Conservation (phyloP, 352 stramenopile species). For the Globisporangium takayamanum region DNA sequence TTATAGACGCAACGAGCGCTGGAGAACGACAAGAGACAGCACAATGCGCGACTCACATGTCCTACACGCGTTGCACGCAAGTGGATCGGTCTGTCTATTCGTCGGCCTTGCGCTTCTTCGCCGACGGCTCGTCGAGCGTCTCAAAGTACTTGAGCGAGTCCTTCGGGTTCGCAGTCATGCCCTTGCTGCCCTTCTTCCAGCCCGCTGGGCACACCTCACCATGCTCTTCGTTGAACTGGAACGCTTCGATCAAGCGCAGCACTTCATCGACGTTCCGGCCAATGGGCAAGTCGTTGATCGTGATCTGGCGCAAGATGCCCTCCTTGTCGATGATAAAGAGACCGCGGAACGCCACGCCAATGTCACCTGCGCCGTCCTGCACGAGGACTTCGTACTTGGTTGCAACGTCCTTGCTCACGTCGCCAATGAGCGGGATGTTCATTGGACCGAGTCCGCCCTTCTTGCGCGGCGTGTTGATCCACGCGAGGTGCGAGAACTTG, state of each 20-base stretch:
- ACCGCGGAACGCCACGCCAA: slow-evolving; percentile 76
- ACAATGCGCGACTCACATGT: neutral
- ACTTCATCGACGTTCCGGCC: slow-evolving; percentile 89
- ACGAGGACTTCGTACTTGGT: slow-evolving; percentile 84
- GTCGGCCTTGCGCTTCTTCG: slow-evolving; percentile 10
- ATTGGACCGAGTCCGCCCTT: slow-evolving; percentile 86
- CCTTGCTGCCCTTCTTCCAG: slow-evolving; percentile 85
- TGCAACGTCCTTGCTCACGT: slow-evolving; percentile 84
- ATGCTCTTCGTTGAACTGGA: slow-evolving; percentile 90
- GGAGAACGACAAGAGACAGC: no score
- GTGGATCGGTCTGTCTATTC: slow-evolving; percentile 3
- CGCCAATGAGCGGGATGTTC: slow-evolving; percentile 87
- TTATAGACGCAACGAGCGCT: neutral
- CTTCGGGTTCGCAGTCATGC: slow-evolving; percentile 81
- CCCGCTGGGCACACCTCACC: slow-evolving; percentile 88
- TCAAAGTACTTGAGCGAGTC: slow-evolving; percentile 78
- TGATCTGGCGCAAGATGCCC: slow-evolving; percentile 77
- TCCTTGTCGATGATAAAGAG: slow-evolving; percentile 90
- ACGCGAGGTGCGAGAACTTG: slow-evolving; percentile 85
- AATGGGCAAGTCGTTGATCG: slow-evolving; percentile 86
- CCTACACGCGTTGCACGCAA: neutral
- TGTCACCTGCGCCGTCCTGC: slow-evolving; percentile 43
- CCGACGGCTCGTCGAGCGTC: slow-evolving; percentile 18
- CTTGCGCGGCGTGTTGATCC: slow-evolving; percentile 88
- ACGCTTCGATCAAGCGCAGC: slow-evolving; percentile 87